Conservation (phyloP, 495 filamentous ascomycete species). For the Daldinia childiae region DNA sequence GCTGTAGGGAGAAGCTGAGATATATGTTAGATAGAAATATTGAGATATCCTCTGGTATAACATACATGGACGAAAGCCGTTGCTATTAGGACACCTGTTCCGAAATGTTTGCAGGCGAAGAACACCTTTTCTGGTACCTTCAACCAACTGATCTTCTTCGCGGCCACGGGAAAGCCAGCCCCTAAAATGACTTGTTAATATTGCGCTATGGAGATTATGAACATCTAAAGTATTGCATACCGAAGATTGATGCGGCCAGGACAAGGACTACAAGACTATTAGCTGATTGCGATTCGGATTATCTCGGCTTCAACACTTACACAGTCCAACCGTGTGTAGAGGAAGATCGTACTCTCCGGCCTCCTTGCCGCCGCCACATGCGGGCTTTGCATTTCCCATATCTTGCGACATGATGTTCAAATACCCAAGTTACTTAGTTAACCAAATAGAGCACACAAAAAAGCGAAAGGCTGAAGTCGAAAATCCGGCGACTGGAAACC, state of each 20-base stretch:
- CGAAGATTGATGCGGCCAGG: constrained; percentile 52
- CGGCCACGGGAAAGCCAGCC: constrained; percentile 63
- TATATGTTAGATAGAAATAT: constrained; percentile 13
- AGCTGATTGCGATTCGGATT: constrained; percentile 10
- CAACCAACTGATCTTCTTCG: constrained; percentile 64
- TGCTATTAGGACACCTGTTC: constrained; percentile 73
- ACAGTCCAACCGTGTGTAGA: constrained; percentile 59
- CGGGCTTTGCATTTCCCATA: constrained; percentile 51
- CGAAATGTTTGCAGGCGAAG: constrained; percentile 70
- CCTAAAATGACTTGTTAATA: constrained; percentile 33
- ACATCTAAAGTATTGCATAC: constrained; percentile 29
- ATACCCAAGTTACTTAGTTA: background rate
- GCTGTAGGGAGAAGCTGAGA: constrained; percentile 64
- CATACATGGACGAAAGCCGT: constrained; percentile 76
- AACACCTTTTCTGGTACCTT: constrained; percentile 63
- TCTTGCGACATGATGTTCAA: constrained; percentile 28
- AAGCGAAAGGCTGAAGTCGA: constrained; percentile 18
- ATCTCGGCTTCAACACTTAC: constrained; percentile 48
- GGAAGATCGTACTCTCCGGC: constrained; percentile 59
- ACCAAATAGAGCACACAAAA: constrained; percentile 10
- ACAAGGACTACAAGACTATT: constrained; percentile 50
- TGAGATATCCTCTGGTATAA: background rate
- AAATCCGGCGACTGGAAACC: constrained; percentile 31
- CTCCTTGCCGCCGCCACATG: constrained; percentile 55
- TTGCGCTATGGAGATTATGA: background rate